These are phyloP conservation scores for Kwoniella shivajii DNA, from an alignment of 1,284 basidiomycete species.

Conservation along the genomic window DNA sequence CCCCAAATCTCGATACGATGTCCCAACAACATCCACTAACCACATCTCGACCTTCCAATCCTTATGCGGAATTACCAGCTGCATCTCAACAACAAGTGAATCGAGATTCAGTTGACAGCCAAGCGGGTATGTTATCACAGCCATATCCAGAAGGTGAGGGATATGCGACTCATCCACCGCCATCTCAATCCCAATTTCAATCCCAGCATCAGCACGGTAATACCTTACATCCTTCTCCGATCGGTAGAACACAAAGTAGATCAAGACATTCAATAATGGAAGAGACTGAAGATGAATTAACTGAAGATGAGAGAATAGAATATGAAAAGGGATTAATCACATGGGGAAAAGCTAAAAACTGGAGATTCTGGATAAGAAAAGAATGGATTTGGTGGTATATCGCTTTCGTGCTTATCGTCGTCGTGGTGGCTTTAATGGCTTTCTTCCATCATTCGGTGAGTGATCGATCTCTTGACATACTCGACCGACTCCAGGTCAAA, in stretches of 20 bases:
- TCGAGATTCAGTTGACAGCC: background rate
- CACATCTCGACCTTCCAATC: background rate
- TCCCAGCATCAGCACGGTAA: background rate
- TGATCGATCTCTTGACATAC: background rate
- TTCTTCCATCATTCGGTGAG: conserved; percentile 39
- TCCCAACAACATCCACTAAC: background rate
- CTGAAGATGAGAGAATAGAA: conserved; percentile 31
- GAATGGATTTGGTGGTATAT: conserved; percentile 35
- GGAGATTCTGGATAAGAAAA: conserved; percentile 38
- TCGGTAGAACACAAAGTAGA: background rate
- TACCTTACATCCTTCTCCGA: background rate
- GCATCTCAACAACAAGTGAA: background rate
- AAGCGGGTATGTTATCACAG: too few relatives aligned
- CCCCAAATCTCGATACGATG: background rate
- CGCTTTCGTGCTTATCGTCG: conserved; percentile 20
- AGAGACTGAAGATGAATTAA: conserved; percentile 29
- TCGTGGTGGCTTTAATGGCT: conserved; percentile 29
- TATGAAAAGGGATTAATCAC: conserved; percentile 39
- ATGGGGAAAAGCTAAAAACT: conserved; percentile 27
- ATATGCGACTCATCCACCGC: background rate
- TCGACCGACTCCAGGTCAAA: background rate
- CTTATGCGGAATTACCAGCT: background rate
- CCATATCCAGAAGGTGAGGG: too few relatives aligned
- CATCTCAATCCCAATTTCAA: background rate
- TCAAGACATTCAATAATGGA: conserved; percentile 13